Percentiles rank a stretch among this genome's conserved stretches.
phyloP scores from a whole-genome alignment of 139 green algal species.

The Picochlorum sp. region DNA sequence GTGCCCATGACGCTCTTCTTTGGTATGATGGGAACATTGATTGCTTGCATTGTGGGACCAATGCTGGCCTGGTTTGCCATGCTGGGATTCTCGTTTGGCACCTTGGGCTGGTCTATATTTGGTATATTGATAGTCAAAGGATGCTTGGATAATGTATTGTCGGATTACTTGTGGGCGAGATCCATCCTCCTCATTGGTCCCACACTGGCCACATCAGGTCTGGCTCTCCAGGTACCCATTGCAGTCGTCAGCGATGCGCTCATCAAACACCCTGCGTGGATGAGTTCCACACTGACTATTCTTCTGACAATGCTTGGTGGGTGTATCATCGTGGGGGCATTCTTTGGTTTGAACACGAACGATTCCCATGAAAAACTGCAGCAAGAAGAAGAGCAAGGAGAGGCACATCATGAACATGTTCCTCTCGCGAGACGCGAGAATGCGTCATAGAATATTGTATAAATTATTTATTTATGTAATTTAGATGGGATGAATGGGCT shows the following conservation, averaged over 20 bases:
- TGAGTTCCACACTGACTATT: conserved; percentile 16
- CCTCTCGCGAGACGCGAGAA: neutral
- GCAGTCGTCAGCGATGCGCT: conserved; percentile 30
- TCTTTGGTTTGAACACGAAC: conserved; percentile 41
- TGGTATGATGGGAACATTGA: conserved; percentile 68
- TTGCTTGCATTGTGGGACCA: conserved; percentile 31
- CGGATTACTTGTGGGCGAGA: conserved; percentile 91
- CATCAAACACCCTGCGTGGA: conserved; percentile 40
- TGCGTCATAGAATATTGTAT: neutral
- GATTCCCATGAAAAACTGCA: neutral
- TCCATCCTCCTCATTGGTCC: conserved; percentile 86
- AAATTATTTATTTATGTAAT: neutral
- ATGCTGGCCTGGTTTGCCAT: conserved; percentile 21
- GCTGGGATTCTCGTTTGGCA: conserved; percentile 15
- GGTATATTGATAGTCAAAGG: conserved; percentile 38
- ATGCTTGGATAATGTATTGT: conserved; percentile 89
- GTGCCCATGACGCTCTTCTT: conserved; percentile 68
- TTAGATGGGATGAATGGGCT: conserved; percentile 12
- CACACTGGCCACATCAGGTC: conserved; percentile 77
- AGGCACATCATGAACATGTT: neutral
- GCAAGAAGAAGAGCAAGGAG: neutral
- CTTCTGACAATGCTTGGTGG: conserved; percentile 51
- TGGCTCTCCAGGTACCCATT: conserved; percentile 73
- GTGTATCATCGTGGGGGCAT: conserved; percentile 53
- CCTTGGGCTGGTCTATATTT: conserved; percentile 23